Evolutionary conservation across 345 rosid species (phyloP).

Genomic region (Bruguiera parviflora): DNA sequence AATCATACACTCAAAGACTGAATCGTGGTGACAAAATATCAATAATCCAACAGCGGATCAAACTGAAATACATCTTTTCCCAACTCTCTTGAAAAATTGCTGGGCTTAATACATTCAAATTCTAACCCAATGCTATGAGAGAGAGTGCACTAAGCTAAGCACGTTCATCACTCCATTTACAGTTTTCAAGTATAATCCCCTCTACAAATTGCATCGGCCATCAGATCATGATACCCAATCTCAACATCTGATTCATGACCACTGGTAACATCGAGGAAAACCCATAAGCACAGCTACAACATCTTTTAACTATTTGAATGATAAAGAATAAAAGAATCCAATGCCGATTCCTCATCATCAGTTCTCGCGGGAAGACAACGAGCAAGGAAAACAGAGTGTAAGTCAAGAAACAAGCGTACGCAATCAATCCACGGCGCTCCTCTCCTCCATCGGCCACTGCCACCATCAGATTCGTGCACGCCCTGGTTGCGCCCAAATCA

Average conservation of each 20-base stretch:
- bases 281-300: not conserved
- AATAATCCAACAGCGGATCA: not conserved
- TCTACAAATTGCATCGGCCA: not conserved
- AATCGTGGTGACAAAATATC: not conserved
- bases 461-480: slow-evolving; percentile 69
- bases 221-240: slow-evolving; percentile 1
- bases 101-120: not conserved
- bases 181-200: slow-evolving; percentile 8
- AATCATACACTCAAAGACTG: not conserved
- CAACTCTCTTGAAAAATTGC: too few relatives aligned
- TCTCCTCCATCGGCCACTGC: slow-evolving; percentile 85
- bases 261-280: not conserved
- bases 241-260: slow-evolving; percentile 5
- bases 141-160: not conserved
- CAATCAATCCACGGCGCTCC: slow-evolving; percentile 79
- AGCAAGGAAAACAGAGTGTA: slow-evolving; percentile 89
- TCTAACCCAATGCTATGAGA: not conserved
- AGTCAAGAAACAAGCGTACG: slow-evolving; percentile 95
- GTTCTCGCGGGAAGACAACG: slow-evolving; percentile 56
- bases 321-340: not conserved
- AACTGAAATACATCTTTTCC: too few relatives aligned
- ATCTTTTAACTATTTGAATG: not conserved
- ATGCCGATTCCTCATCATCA: not conserved
- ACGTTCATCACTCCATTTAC: not conserved
- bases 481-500: slow-evolving; percentile 88